Base-by-base conservation (phyloP, 2,329 filamentous ascomycete genomes). In the Penicillium crustosum region DNA sequence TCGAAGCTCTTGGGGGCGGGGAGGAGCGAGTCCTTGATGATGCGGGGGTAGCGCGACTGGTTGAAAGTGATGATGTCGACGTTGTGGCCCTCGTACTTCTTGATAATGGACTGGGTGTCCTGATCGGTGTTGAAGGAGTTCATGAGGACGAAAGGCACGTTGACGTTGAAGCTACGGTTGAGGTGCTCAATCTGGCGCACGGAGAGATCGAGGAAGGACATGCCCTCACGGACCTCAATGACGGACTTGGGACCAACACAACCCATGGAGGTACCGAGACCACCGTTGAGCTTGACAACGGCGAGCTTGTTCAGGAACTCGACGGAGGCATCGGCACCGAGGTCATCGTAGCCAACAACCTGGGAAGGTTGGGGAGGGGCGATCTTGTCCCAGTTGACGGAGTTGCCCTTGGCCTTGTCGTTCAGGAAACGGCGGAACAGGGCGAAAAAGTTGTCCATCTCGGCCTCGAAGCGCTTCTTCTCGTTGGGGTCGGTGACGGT, bases 81-180 rank as follows among this genome's bases (percentile, higher is more conserved):
- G 77, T 97, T 97, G 86, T 99, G 94, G 65, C 94, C 94, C 83
- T 99, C 93, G 81, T 97, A 99, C 84, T 99, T 99, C 88, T 99
- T 99, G 84, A 99, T 99, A 81, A 99, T 99, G 79, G 91, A 92
- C 63, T 93, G 92, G 51, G 94, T 99, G 75, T 99, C 94, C 71
- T 93, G 87, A 77, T 99, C 93, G 76, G 94, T 99, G 86, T 99
- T 99, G 90, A 99, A 99, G 55, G 94, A 97, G 88, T 99, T 99
- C 94, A 99, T 99, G 70, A 99, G 88, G 68, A 99, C 88, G 79
- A 99, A 97, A 49, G 94, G 94, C 35, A 99, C 94, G 76, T 97
- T 97, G 78, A 95, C 91, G 70, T 89, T 86, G 83, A 97, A 97
- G 65, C 92, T 97, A 78, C 93, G 90, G 89, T 99, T 99, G 69